Evolutionary conservation across 1,284 basidiomycete species (phyloP).

Genomic region (Inonotus hispidus): DNA sequence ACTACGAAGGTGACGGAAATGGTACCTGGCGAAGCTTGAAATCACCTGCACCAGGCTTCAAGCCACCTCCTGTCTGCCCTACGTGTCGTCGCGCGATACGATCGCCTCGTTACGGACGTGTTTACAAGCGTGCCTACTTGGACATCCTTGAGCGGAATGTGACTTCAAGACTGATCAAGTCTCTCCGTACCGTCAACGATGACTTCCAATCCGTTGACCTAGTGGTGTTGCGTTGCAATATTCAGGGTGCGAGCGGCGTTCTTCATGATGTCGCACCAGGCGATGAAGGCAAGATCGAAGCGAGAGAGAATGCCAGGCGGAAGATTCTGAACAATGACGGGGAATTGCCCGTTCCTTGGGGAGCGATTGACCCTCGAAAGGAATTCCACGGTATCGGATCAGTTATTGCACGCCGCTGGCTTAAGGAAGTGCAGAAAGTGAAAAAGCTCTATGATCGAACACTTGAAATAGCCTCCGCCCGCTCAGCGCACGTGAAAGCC

Average conservation of each 20-base stretch:
- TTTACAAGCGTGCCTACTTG: conserved; percentile 54
- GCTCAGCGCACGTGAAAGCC: conserved; percentile 45
- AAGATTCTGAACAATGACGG: conserved; percentile 1
- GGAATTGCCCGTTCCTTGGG: conserved; percentile 18
- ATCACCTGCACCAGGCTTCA: conserved; percentile 37
- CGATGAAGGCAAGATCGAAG: not conserved
- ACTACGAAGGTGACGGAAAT: conserved; percentile 37
- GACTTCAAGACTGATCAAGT: conserved; percentile 43
- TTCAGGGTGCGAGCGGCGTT: not conserved
- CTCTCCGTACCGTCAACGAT: conserved; percentile 26
- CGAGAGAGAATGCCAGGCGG: conserved; percentile 1
- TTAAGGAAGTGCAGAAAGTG: conserved; percentile 28
- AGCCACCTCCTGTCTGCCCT: conserved; percentile 47
- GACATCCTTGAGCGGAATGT: conserved; percentile 62
- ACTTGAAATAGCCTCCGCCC: conserved; percentile 33
- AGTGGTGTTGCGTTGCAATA: not conserved
- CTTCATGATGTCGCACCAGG: not conserved
- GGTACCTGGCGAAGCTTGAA: conserved; percentile 40
- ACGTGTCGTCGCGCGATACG: conserved; percentile 48
- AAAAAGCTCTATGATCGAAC: conserved; percentile 34
- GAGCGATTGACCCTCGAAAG: conserved; percentile 25
- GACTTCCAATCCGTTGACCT: not conserved
- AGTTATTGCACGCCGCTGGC: conserved; percentile 34
- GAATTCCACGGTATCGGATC: conserved; percentile 26
- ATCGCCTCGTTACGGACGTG: conserved; percentile 50